A percentile compares a stretch with the other conserved stretches of the same genome.
phyloP scores from a whole-genome alignment of 176 grass and related monocot species.

The Themeda triandra region DNA sequence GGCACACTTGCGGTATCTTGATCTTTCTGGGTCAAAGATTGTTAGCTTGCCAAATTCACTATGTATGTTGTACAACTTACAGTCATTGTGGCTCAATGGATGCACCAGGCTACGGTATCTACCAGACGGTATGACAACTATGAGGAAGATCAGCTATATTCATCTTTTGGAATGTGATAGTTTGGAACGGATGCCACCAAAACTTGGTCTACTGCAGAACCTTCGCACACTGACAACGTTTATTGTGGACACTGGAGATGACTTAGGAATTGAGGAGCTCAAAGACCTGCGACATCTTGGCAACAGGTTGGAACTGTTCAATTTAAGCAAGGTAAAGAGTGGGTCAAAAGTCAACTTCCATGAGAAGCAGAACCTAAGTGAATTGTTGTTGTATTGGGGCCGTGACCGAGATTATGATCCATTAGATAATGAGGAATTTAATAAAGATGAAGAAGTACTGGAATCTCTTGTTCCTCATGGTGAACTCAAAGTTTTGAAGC shows the following conservation, averaged over 20 bases:
- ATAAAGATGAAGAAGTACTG: neutral
- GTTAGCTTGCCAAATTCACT: neutral
- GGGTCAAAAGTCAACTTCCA: neutral
- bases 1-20: constrained; percentile 19
- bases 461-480: constrained; percentile 5
- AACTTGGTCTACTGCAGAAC: neutral
- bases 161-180: neutral
- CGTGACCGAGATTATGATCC: fast-evolving
- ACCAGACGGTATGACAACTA: neutral
- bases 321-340: neutral
- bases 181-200: constrained; percentile 16
- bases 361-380: neutral
- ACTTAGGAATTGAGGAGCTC: constrained; percentile 8
- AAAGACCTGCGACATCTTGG: neutral
- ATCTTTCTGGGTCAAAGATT: neutral
- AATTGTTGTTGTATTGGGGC: neutral
- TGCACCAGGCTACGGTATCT: neutral
- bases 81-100: neutral
- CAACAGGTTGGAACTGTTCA: constrained; percentile 7
- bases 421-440: neutral
- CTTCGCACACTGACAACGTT: constrained; percentile 18
- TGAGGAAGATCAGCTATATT: constrained; percentile 19
- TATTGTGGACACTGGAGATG: neutral
- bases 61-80: constrained; percentile 13
- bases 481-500: neutral